These are phyloP conservation scores for Cladobotryum mycophilum DNA, from an alignment of 2,329 filamentous ascomycete species.

Conservation along the genomic window DNA sequence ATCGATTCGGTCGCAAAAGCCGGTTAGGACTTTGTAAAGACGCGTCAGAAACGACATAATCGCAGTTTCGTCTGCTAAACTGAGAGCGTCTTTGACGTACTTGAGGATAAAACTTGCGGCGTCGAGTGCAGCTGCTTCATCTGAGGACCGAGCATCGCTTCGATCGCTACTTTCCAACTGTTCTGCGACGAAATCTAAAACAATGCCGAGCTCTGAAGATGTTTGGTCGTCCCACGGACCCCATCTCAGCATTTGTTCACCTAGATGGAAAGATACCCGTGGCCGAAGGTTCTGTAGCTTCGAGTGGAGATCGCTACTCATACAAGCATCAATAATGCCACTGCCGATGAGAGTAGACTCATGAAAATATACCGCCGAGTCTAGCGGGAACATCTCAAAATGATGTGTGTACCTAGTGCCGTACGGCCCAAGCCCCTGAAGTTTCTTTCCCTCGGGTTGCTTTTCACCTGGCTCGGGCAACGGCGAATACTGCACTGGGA, in stretches of 20 bases:
- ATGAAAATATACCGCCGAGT: conserved; percentile 52
- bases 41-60: conserved; percentile 36
- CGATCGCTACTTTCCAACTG: conserved; percentile 25
- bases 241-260: conserved; percentile 47
- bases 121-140: conserved; percentile 17
- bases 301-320: conserved; percentile 23
- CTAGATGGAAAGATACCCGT: conserved; percentile 39
- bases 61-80: conserved; percentile 25
- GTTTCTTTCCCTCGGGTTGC: conserved; percentile 20
- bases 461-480: conserved; percentile 8
- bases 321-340: conserved; percentile 39
- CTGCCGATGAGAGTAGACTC: conserved; percentile 52
- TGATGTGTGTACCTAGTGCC: conserved; percentile 56
- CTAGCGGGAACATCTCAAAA: conserved; percentile 56
- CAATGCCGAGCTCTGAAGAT: conserved; percentile 56
- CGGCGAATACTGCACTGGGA: conserved; percentile 21
- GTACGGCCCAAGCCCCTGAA: conserved; percentile 53
- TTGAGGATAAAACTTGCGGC: conserved; percentile 41
- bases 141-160: not conserved
- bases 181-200: conserved; percentile 54
- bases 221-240: conserved; percentile 49
- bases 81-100: conserved; percentile 41
- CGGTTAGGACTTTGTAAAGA: conserved; percentile 35
- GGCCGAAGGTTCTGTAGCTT: conserved; percentile 26
- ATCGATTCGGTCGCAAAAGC: conserved; percentile 32